Evolutionary conservation across 2,329 filamentous ascomycete species (phyloP).

Genomic region (Bipolaris gigantea): DNA sequence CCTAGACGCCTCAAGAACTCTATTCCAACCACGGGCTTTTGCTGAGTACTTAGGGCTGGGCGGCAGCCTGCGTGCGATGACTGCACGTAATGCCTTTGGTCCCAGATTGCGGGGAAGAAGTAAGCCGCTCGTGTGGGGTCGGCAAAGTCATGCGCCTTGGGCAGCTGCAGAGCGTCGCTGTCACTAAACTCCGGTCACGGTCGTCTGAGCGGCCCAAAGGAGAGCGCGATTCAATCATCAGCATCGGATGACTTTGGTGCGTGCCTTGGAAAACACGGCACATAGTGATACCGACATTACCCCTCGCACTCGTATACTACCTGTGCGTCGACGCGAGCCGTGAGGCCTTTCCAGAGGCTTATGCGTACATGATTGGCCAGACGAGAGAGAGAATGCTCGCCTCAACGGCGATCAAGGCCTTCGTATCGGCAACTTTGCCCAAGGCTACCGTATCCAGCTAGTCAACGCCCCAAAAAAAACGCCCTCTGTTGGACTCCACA

Average conservation of each 20-base stretch:
- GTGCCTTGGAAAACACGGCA: not conserved
- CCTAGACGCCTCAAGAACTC: conserved; percentile 8
- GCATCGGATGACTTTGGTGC: not conserved
- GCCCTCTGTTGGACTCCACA: not conserved
- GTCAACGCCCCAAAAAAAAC: not conserved
- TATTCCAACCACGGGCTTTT: not conserved
- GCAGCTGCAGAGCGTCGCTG: not conserved
- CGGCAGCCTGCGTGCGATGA: not conserved
- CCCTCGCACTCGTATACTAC: not conserved
- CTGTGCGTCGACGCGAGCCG: conserved; percentile 1
- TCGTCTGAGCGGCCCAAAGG: not conserved
- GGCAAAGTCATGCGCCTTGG: conserved; percentile 5
- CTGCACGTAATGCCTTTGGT: conserved; percentile 5
- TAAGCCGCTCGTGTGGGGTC: conserved; percentile 8
- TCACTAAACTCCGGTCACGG: not conserved
- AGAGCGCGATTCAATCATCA: not conserved
- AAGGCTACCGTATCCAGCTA: not conserved
- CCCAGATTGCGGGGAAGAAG: conserved; percentile 10
- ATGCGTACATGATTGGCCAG: not conserved
- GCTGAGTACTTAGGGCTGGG: not conserved
- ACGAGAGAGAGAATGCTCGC: not conserved
- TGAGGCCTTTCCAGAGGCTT: not conserved
- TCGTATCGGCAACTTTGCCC: not conserved
- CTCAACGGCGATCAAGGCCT: not conserved
- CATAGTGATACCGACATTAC: not conserved